Base-by-base conservation (phyloP, 169 alveolate species). In the Eimeria necatrix region DNA sequence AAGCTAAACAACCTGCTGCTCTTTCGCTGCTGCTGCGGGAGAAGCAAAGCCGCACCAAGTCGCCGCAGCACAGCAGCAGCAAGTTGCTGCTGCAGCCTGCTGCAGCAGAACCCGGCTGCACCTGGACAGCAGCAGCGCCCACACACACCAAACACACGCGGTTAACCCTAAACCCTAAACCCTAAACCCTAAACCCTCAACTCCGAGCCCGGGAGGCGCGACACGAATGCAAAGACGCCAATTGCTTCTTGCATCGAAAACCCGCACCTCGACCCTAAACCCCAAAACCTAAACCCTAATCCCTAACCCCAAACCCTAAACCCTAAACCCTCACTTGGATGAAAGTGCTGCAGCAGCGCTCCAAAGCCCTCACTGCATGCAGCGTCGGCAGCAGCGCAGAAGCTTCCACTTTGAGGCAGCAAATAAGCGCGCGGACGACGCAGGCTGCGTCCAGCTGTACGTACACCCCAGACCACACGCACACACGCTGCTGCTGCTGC, bases 1-100 rank as follows among this genome's bases (percentile, higher is more conserved):
- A 83, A 12, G 52, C 86, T 9, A 93, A n/a, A 60, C 93, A 93
- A 0, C 95, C 95, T 3, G 90, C 95, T 6, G 95, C 93, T 32
- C 87, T 93, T 52, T 80, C 84, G 9, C 60, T 10, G 61, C 91
- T 78, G 52, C 85, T 24, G 14, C 71, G 73, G 48, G 73, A 73
- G 52, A 81, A 93, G 81, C 95, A 93, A 18, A 93, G 89, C 74
- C 87, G 95, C 1, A 59, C 80, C 18, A 70, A 60, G 59, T 48
- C 18, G 51, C 76, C 95, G 81, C 81, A 93, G 87, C 78, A 70
- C 12, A 24, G 84, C 76, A 41, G 70, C 78, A 81, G 61, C 51
- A 59, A 71, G 20, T 24, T 80, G 89, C 89, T 80, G 89, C 71
- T 80, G 71, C 89, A 80, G n/a, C 89, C 89, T 14, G 89, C 89